Conservation (phyloP, 805 yeast species). For the Pichia pseudocactophila region DNA sequence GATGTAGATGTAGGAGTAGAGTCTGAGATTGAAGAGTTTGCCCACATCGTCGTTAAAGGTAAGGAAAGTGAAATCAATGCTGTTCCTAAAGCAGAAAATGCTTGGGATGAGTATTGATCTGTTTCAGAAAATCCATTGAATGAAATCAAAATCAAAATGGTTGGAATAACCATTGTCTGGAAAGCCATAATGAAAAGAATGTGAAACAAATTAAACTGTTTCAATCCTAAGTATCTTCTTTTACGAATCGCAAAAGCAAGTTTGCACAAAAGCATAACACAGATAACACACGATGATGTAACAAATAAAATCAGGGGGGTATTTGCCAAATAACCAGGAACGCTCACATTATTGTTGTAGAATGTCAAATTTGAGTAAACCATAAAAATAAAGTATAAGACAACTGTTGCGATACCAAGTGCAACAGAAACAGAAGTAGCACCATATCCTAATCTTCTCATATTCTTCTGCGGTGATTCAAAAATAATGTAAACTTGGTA, state of each 20-base stretch:
- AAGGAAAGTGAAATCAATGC: constrained; percentile 61
- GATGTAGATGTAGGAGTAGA: constrained; percentile 32
- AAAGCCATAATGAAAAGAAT: constrained; percentile 69
- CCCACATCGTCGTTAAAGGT: constrained; percentile 88
- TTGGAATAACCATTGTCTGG: constrained; percentile 77
- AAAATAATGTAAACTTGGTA: constrained; percentile 70
- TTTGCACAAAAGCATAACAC: constrained; percentile 54
- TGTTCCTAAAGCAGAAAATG: constrained; percentile 44
- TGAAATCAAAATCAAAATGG: constrained; percentile 53
- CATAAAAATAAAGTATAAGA: constrained; percentile 48
- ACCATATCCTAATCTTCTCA: constrained; percentile 32
- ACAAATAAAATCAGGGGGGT: constrained; percentile 59
- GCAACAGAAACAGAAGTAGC: constrained; percentile 32
- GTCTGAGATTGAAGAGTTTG: constrained; percentile 52
- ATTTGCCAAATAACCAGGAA: constrained; percentile 34
- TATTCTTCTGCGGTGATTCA: constrained; percentile 38
- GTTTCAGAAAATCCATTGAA: constrained; percentile 16
- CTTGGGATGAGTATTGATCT: constrained; percentile 23
- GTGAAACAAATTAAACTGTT: constrained; percentile 77
- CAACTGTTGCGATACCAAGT: constrained; percentile 47
- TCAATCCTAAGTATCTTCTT: constrained; percentile 68
- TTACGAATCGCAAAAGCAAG: constrained; percentile 59
- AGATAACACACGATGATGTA: constrained; percentile 54
- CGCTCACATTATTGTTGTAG: constrained; percentile 15
- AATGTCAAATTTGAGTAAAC: constrained; percentile 33